These are phyloP conservation scores for Dichotomopilus funicola DNA, from an alignment of 2,329 filamentous ascomycete genomes.

Conservation along the genomic window DNA sequence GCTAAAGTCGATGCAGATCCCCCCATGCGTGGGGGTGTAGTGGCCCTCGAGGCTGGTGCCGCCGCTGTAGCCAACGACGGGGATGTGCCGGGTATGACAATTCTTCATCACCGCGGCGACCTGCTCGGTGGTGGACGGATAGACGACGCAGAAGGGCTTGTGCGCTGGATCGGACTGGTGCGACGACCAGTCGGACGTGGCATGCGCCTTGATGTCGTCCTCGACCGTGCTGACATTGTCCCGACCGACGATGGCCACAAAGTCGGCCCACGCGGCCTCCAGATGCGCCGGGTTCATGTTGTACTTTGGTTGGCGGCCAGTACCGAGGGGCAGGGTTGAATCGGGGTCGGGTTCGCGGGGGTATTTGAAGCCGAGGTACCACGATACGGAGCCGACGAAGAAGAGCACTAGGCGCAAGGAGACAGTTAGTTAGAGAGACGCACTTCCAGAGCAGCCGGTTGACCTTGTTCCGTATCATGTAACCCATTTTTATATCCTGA, in stretches of 20 bases:
- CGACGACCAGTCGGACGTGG: constrained; percentile 57
- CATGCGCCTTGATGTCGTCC: constrained; percentile 49
- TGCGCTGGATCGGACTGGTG: constrained; percentile 45
- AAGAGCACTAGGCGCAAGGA: constrained; percentile 40
- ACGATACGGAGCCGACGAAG: constrained; percentile 45
- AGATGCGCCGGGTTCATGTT: constrained; percentile 56
- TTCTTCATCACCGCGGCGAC: constrained; percentile 84
- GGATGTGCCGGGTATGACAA: constrained; percentile 73
- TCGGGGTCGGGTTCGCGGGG: constrained; percentile 43
- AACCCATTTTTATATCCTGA: too few relatives aligned
- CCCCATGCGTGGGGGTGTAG: constrained; percentile 74
- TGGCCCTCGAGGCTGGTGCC: constrained; percentile 88
- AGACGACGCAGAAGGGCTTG: constrained; percentile 64
- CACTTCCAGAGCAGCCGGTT: too few relatives aligned
- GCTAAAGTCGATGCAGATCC: constrained; percentile 79
- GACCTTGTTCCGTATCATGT: too few relatives aligned
- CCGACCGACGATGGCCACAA: constrained; percentile 55
- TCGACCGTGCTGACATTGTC: constrained; percentile 58
- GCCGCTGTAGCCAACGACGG: constrained; percentile 80
- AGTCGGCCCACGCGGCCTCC: constrained; percentile 64
- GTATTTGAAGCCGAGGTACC: constrained; percentile 52
- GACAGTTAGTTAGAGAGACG: not conserved
- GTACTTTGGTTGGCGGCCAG: constrained; percentile 46
- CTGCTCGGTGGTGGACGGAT: constrained; percentile 70
- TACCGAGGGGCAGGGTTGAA: constrained; percentile 54